Percentiles rank a stretch among this genome's conserved stretches.
Evolutionary conservation across 495 filamentous ascomycete species (phyloP).

Genomic region (Neurospora intermedia): DNA sequence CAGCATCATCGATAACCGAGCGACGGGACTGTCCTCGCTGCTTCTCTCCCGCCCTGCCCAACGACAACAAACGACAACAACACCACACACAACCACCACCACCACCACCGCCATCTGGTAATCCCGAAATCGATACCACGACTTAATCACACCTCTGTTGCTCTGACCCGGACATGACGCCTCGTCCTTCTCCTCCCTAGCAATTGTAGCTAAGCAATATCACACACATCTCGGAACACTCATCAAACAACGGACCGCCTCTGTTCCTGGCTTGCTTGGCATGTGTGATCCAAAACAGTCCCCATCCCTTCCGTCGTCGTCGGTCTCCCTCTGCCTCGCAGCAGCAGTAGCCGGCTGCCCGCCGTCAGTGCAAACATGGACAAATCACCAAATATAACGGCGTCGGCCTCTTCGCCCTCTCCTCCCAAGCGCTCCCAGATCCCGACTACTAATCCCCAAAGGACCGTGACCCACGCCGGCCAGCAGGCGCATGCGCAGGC

Average conservation of each 20-base stretch:
- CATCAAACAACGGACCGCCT: constrained; percentile 4
- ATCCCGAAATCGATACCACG: not conserved
- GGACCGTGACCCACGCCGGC: not conserved
- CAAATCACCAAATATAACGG: constrained; percentile 19
- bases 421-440: constrained; percentile 6
- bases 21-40: not conserved
- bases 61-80: not conserved
- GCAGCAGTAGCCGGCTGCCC: constrained; percentile 1
- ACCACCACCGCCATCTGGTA: not conserved
- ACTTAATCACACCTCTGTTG: not conserved
- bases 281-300: constrained; percentile 16
- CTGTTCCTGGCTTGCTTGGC: constrained; percentile 21
- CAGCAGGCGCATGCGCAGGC: not conserved
- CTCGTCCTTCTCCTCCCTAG: not conserved
- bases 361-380: constrained; percentile 23
- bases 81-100: not conserved
- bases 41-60: not conserved
- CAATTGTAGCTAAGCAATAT: not conserved
- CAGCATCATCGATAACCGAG: not conserved
- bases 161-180: not conserved
- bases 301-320: constrained; percentile 6
- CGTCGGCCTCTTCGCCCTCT: not conserved
- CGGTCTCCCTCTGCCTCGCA: constrained; percentile 2
- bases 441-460: constrained; percentile 1
- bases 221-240: constrained; percentile 5